Conservation (phyloP, 768 basidiomycete species). For the Pleurotus tuber-regium region DNA sequence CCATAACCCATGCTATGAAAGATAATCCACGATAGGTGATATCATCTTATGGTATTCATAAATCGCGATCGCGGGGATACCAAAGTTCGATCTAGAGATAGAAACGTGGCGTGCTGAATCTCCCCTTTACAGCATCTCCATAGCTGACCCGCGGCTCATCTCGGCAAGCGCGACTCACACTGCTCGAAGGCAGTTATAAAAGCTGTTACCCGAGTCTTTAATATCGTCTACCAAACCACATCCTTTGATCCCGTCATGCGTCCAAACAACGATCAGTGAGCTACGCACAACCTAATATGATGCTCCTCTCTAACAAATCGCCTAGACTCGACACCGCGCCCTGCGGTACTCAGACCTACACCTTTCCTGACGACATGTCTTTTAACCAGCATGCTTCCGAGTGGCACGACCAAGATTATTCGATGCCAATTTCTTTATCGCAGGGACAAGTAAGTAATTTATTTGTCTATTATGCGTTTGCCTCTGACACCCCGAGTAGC, state of each 20-base stretch:
- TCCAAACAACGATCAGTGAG: not conserved
- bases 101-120: constrained; percentile 1
- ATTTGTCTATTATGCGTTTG: not conserved
- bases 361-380: not conserved
- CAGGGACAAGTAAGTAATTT: too few species aligned
- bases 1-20: not conserved
- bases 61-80: not conserved
- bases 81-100: not conserved
- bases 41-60: not conserved
- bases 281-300: not conserved
- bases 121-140: constrained; percentile 3
- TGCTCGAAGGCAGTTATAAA: constrained; percentile 3
- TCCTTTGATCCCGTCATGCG: not conserved
- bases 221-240: not conserved
- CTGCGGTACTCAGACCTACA: too few species aligned
- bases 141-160: constrained; percentile 2
- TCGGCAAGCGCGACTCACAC: constrained; percentile 4
- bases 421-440: too few species aligned
- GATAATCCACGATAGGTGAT: not conserved
- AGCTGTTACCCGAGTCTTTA: constrained; percentile 1
- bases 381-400: not conserved
- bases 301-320: too few species aligned
- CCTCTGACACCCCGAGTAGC: not conserved
- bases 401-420: not conserved
- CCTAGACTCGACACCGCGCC: too few species aligned